phyloP scores from a whole-genome alignment of 305 asterid species.

The Nicotiana rustica region DNA sequence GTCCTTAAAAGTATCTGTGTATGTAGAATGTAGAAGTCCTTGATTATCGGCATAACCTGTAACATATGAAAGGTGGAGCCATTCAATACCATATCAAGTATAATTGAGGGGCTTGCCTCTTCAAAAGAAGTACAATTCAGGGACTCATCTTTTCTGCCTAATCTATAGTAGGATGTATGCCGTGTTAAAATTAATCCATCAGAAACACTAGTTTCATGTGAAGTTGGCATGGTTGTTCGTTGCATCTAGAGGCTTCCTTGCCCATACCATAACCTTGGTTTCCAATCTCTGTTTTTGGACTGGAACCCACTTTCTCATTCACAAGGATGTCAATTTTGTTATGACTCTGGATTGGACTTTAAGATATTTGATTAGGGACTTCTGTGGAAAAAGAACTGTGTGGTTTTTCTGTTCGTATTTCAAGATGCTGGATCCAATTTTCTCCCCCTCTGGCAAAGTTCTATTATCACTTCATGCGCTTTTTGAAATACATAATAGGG shows the following conservation, averaged over 20 bases:
- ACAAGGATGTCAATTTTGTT: neutral
- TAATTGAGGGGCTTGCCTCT: neutral
- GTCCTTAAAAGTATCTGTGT: neutral
- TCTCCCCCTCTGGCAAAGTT: neutral
- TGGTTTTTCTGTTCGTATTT: neutral
- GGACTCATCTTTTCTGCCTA: neutral
- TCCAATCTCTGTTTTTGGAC: neutral
- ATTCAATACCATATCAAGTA: neutral
- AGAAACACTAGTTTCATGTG: neutral
- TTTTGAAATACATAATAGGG: constrained; percentile 1
- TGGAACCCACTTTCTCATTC: neutral
- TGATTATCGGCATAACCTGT: neutral
- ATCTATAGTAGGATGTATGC: constrained; percentile 2
- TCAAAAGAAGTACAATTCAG: neutral
- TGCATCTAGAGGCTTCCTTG: neutral
- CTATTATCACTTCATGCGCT: neutral
- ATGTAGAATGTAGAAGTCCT: constrained; percentile 26
- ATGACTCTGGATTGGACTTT: neutral
- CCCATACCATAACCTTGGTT: neutral
- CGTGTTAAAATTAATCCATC: neutral
- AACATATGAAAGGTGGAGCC: constrained; percentile 18
- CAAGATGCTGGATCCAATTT: neutral
- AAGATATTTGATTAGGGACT: neutral
- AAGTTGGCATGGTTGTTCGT: neutral
- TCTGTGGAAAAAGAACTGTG: neutral